Base-by-base conservation (phyloP, 2,329 filamentous ascomycete species). In the Karstenula rhodostoma region DNA sequence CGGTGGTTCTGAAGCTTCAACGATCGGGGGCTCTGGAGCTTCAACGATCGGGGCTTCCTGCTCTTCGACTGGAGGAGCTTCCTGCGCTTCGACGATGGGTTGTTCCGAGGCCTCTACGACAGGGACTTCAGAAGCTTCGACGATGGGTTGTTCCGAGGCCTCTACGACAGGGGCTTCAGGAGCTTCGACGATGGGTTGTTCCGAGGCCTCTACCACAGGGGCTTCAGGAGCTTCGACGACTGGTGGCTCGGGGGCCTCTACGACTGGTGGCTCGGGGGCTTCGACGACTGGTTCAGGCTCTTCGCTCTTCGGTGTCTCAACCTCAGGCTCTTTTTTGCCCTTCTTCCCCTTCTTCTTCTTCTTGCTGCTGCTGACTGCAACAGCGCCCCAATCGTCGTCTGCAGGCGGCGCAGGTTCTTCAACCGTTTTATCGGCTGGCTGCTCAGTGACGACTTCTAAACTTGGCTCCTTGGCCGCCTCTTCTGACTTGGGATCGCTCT, bases 261-360 rank as follows among this genome's bases (percentile, higher is more conserved):
- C 33, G 5, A n/a, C 35, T 15, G 55, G 55, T 13, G 27, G 13
- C 42, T 57, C 55, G 32, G 47, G 47, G 13, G 37, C 23, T 51
- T 32, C 56, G 40, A 42, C 15, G 44, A 33, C 8, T 9, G 47
- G 25, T 22, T 42, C 35, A 27, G 50, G 23, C 19, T 23, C 52
- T 22, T 46, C 52, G 17, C 22, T 5, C 27, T 46, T 46, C 8
- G 52, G 52, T 5, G 23, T 33, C 49, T 47, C 52, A 9, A 32
- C n/a, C 17, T 55, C 37, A n/a, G 52, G 23, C 22, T 43, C 54
- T 17, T 57, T 57, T 19, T 57, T 57, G 54, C 54, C 54, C 27
- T 57, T 57, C 44, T 57, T 50, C 22, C 47, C 47, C 43, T 57
- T 57, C 44, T 57, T 57, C 37, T 57, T 57, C 33, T 57, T 57